Base-by-base conservation (phyloP, 495 filamentous ascomycete species). In the Tuber magnatum region DNA sequence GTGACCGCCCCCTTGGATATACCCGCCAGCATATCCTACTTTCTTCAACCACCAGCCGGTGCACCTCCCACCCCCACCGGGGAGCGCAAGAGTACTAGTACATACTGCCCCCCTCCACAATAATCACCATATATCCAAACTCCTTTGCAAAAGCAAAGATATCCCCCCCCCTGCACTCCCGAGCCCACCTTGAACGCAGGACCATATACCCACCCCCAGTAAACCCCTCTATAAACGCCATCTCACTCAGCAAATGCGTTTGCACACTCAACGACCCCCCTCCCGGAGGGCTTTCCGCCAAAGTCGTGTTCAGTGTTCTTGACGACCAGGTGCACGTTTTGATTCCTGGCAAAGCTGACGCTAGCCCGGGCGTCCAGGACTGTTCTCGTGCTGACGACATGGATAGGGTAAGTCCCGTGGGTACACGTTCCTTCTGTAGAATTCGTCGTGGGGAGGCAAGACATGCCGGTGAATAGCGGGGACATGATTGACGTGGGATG, bases 261-360 rank as follows among this genome's bases (percentile, higher is more conserved):
- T 2, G 14, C 10, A 16, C 42, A 43, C 42, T 14, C 42, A 43
- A 43, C 14, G 42, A 43, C 42, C 42, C 42, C 41, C 42, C 42
- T 43, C 10, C 42, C 42, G 10, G 42, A 14, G 42, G 7, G 2
- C 42, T 14, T 14, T 43, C 10, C 12, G 16, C 42, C 42, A 43
- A 43, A 43, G 10, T 14, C 42, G 42, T 14, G 42, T 43, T 2
- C 10, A 1, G 10, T 43, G 42, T 43, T 43, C 42, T 14, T 43
- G 42, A 77, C 85, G 0, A 89, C 84, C 3, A 93, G 83, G 56
- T 90, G 84, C 0, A 92, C 74, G 39, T 87, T 86, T 35, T 84
- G 84, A 39, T 90, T 87, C 69, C 86, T 84, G 10, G 90, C 90
- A 84, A 91, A 91, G 80, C 88, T 88, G 32, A 93, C 85, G 0